Evolutionary conservation across 345 rosid genomes (phyloP).

Genomic region (Brassica incana): DNA sequence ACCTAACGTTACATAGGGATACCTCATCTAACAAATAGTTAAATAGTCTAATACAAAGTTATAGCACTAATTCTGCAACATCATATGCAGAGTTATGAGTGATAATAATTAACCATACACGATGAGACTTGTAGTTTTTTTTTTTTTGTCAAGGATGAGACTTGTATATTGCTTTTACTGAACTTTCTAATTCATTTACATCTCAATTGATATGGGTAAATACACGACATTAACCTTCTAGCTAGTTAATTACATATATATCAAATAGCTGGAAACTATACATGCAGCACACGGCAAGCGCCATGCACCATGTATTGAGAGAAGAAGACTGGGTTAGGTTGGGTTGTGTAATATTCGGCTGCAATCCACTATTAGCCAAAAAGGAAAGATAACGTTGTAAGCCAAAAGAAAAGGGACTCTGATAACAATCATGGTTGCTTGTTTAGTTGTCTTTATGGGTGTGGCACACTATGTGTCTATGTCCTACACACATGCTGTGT

Average conservation of each 20-base stretch:
- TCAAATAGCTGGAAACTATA: background rate
- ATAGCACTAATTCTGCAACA: background rate
- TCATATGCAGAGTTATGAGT: background rate
- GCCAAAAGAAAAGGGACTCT: conserved; percentile 12
- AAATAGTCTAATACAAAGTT: background rate
- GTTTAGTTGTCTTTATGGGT: conserved; percentile 36
- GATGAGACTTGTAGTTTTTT: background rate
- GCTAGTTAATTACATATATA: background rate
- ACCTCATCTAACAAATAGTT: too few species aligned
- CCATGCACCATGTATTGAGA: background rate
- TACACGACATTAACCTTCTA: background rate
- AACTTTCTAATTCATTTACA: background rate
- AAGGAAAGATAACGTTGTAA: conserved; percentile 33
- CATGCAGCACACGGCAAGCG: background rate
- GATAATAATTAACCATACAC: background rate
- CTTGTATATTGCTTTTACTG: background rate
- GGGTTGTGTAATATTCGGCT: conserved; percentile 30
- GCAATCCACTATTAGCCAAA: conserved; percentile 37
- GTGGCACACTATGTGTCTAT: background rate
- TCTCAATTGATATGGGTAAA: background rate
- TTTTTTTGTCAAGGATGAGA: background rate
- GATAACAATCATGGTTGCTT: conserved; percentile 33
- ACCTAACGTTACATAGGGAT: conserved; percentile 20
- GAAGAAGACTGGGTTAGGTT: background rate
- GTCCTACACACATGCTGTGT: conserved; percentile 38